These are phyloP conservation scores for Apiospora marii DNA, from an alignment of 2,329 filamentous ascomycete genomes.

Conservation along the genomic window DNA sequence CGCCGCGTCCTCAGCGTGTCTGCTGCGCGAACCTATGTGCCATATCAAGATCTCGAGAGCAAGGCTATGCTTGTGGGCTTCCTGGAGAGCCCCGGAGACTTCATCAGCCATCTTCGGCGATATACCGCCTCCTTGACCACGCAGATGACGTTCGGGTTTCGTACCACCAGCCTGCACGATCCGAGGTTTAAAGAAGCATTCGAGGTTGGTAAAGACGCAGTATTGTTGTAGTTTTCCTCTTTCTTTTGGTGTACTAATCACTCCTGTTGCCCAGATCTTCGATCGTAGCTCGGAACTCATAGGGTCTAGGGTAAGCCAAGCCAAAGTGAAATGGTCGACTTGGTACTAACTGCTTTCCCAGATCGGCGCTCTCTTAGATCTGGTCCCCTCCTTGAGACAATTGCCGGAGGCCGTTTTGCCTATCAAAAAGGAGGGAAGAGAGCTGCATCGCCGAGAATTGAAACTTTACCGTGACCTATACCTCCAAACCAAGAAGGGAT, in stretches of 20 bases:
- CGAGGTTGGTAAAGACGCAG: slow-evolving; percentile 42
- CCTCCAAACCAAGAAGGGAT: slow-evolving; percentile 41
- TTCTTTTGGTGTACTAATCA: no score
- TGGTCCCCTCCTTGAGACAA: slow-evolving; percentile 52
- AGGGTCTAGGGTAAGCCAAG: neutral
- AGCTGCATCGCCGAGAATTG: slow-evolving; percentile 51
- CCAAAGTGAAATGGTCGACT: no score
- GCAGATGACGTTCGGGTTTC: slow-evolving; percentile 57
- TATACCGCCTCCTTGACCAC: slow-evolving; percentile 58
- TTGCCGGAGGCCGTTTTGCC: slow-evolving; percentile 48
- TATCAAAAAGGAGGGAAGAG: no score
- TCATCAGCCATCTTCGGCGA: slow-evolving; percentile 52
- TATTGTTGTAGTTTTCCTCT: no score
- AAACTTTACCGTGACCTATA: slow-evolving; percentile 48
- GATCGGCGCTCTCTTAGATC: slow-evolving; percentile 52
- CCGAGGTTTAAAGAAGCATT: slow-evolving; percentile 48
- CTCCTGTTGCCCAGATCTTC: slow-evolving; percentile 32
- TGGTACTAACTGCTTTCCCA: no score
- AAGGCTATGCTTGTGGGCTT: slow-evolving; percentile 60
- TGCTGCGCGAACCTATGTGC: slow-evolving; percentile 56
- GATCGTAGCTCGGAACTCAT: slow-evolving; percentile 40
- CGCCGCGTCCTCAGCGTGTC: no score
- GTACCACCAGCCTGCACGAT: slow-evolving; percentile 45
- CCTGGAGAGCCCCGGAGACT: slow-evolving; percentile 51
- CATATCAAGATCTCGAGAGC: slow-evolving; percentile 64